Conservation (phyloP, 345 rosid genomes). For the Eucalyptus pauciflora region DNA sequence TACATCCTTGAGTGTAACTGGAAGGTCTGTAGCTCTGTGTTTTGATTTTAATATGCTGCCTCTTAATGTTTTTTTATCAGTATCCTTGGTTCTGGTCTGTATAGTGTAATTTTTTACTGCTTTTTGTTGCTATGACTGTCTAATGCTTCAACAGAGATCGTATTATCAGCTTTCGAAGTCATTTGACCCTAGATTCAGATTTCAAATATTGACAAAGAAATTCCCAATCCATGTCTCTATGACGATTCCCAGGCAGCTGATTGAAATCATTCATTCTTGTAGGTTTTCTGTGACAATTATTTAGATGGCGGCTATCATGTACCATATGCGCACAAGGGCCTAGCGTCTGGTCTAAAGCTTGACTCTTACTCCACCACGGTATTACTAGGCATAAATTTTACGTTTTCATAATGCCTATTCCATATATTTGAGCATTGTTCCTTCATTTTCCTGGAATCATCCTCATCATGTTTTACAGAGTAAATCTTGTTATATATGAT, state of each 20-base stretch:
- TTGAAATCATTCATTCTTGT: not conserved
- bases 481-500: not conserved
- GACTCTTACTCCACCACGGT: slow-evolving; percentile 76
- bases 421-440: not conserved
- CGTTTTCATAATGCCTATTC: not conserved
- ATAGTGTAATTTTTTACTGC: not conserved
- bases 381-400: slow-evolving; percentile 1
- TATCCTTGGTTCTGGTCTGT: not conserved
- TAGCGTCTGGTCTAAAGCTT: slow-evolving; percentile 69
- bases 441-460: not conserved
- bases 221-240: not conserved
- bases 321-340: slow-evolving; percentile 84
- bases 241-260: not conserved
- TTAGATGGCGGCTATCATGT: slow-evolving; percentile 98
- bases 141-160: not conserved
- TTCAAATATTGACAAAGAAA: not conserved
- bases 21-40: slow-evolving; percentile 38
- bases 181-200: not conserved
- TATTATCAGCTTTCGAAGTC: not conserved
- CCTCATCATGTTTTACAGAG: not conserved
- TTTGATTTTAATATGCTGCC: not conserved
- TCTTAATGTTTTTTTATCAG: not conserved
- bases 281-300: slow-evolving; percentile 98
- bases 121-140: not conserved
- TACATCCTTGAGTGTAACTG: slow-evolving; percentile 77